A percentile compares a stretch with the other conserved stretches of the same genome.
Conservation (phyloP, 305 asterid genomes). For the Rubia peregrina region DNA sequence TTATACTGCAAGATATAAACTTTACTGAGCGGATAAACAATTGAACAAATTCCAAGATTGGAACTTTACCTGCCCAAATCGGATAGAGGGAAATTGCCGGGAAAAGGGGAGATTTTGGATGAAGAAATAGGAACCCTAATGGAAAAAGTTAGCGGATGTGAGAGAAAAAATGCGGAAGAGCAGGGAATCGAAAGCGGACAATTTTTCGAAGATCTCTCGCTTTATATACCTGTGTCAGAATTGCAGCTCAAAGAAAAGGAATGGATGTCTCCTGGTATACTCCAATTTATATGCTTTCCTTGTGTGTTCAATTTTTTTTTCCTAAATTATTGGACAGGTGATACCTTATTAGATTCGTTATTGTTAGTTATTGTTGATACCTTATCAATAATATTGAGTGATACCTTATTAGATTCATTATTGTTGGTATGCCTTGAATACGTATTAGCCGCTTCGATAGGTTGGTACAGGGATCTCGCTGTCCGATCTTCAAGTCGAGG, state of each 20-base stretch:
- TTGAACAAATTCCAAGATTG: background rate
- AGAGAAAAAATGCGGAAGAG: constrained; percentile 23
- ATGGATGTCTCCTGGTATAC: background rate
- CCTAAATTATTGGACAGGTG: background rate
- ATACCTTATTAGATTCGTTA: background rate
- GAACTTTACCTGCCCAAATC: constrained; percentile 7
- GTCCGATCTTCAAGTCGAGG: too few relatives aligned
- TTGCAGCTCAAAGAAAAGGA: background rate
- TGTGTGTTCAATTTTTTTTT: background rate
- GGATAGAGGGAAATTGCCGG: constrained; percentile 3
- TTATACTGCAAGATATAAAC: background rate
- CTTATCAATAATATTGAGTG: too few relatives aligned
- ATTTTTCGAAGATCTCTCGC: constrained; percentile 19
- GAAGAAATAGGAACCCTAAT: constrained; percentile 34
- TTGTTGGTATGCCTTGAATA: too few relatives aligned
- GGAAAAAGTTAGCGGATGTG: constrained; percentile 22
- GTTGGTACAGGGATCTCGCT: too few relatives aligned
- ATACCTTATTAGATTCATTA: too few relatives aligned
- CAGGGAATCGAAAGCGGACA: constrained; percentile 32
- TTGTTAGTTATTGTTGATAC: too few relatives aligned
- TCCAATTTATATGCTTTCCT: background rate
- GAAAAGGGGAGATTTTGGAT: background rate
- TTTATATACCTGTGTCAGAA: background rate
- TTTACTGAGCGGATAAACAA: background rate
- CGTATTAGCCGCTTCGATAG: too few relatives aligned